Evolutionary conservation across 2,329 filamentous ascomycete genomes (phyloP).

Genomic region (Ceratocystis harringtonii): DNA sequence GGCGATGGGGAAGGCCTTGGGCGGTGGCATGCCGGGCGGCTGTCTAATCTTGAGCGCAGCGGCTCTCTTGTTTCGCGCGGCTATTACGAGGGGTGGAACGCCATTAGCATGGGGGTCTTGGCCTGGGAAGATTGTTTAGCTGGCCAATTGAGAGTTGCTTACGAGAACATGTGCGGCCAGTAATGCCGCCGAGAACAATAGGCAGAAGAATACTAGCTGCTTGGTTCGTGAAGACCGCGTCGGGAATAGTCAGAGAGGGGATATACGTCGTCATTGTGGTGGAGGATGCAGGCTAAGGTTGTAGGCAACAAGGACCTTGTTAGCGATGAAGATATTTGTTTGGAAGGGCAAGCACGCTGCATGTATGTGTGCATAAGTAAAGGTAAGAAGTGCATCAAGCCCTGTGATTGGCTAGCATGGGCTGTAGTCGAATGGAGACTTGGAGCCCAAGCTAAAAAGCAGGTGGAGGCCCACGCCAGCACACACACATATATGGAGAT

Average conservation of each 20-base stretch:
- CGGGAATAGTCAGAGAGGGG: conserved; percentile 60
- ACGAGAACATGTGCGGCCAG: conserved; percentile 56
- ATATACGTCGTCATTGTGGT: conserved; percentile 62
- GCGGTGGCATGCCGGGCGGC: conserved; percentile 46
- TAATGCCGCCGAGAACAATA: conserved; percentile 53
- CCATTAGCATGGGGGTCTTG: conserved; percentile 5
- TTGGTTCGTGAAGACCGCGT: conserved; percentile 54
- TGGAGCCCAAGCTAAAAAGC: background rate
- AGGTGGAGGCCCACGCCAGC: background rate
- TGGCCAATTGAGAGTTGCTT: conserved; percentile 22
- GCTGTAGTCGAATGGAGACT: background rate
- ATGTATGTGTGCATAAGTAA: too few relatives aligned
- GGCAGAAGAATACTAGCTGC: conserved; percentile 63
- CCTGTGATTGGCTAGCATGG: background rate
- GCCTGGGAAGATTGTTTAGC: conserved; percentile 9
- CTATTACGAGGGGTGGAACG: conserved; percentile 26
- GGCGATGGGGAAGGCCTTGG: conserved; percentile 46
- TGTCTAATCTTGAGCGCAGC: conserved; percentile 39
- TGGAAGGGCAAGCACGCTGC: too few relatives aligned
- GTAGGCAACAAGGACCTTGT: background rate
- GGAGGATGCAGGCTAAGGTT: background rate
- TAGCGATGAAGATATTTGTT: background rate
- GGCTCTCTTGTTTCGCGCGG: conserved; percentile 45
- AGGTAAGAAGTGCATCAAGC: background rate
- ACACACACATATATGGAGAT: background rate